Evolutionary conservation across 192 early-diverging fungal species (phyloP), one percentile per base, ranked within the genome.

Genomic region (Kickxella alabastrina): DNA sequence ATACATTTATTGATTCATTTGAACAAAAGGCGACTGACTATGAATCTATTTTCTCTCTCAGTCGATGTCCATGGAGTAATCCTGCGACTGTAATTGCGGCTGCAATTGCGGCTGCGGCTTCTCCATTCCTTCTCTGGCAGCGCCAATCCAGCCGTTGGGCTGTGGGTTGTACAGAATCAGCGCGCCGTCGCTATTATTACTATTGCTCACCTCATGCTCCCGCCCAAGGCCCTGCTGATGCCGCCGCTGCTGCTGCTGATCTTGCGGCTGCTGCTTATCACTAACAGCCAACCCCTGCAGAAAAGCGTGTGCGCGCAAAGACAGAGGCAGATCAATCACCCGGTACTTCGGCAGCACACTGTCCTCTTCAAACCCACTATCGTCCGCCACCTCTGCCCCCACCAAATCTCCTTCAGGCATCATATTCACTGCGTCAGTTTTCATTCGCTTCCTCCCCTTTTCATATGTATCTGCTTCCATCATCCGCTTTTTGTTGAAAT

Each of bases 61-160:
- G 43, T 67, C 65, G 18, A 67, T 18, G 29, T 67, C 57, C 65
- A 67, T 65, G 2, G 44, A 53, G 6, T 36, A 36, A n/a, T n/a
- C n/a, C 9, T 46, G 10, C 12, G 47, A 12, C 15, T 31, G 45
- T 24, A 23, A 28, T 13, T 24, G 18, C 7, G 4, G 31, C 19
- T 24, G 31, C 34, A 10, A 10, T 49, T 4, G 14, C 34, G 6
- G 2, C 38, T n/a, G 10, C 43, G 15, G 15, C 19, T 27, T 29
- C 21, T 7, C 35, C 3, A n/a, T 21, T 17, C 1, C 19, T 23
- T 13, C 9, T 44, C 13, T 19, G 10, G 9, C 15, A 32, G 40
- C 17, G 4, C 21, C 13, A 9, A 17, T 13, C 19, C 21, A 22
- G 13, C 24, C 8, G 2, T 9, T 32, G 32, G 39, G 52, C 10